phyloP scores from a whole-genome alignment of 1,139 yeast genomes.

The Arxiozyma slooffiae region DNA sequence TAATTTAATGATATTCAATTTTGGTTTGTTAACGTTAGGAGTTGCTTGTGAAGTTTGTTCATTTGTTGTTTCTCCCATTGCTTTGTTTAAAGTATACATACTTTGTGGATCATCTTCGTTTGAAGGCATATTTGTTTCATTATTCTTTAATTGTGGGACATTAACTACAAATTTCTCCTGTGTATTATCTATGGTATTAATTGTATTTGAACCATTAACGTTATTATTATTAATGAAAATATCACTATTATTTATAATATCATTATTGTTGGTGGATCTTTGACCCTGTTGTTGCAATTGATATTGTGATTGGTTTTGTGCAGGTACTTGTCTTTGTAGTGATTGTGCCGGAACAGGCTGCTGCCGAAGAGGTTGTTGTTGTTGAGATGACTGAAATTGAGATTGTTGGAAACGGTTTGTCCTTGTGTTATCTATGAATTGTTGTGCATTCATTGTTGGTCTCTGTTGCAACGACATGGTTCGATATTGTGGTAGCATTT shows the following conservation, averaged over 20 bases:
- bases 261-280: neutral
- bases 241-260: neutral
- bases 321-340: conserved; percentile 5
- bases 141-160: neutral
- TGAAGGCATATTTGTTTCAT: neutral
- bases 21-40: conserved; percentile 5
- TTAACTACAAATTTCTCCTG: neutral
- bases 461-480: conserved; percentile 7
- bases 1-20: conserved; percentile 20
- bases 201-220: too few relatives aligned
- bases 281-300: conserved; percentile 4
- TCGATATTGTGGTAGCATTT: conserved; percentile 4
- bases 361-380: neutral
- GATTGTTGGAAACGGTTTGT: conserved; percentile 3
- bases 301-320: conserved; percentile 4
- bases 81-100: neutral
- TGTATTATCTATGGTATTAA: neutral
- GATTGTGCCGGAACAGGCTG: neutral
- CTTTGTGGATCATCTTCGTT: neutral
- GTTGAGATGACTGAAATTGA: conserved; percentile 3
- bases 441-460: neutral
- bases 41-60: neutral
- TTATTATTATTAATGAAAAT: neutral
- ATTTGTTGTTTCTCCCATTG: neutral
- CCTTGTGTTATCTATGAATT: neutral